Percentiles rank a stretch among this genome's conserved stretches.
These are phyloP conservation scores for grape (Vitis vinifera) DNA, from an alignment of 164 flowering plant species.

Conservation along the genomic window DNA sequence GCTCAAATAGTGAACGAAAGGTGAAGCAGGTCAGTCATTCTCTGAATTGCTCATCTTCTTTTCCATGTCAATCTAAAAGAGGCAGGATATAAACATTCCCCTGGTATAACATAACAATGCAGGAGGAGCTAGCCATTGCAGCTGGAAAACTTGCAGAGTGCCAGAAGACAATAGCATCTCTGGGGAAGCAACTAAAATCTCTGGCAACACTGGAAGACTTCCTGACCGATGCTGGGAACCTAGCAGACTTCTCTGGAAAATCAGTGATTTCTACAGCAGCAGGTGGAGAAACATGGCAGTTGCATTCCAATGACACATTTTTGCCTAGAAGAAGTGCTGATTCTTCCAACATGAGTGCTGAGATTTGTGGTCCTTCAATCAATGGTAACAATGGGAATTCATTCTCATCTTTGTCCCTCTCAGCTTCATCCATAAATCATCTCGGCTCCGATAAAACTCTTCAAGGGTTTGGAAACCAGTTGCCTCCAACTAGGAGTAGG, in stretches of 20 bases:
- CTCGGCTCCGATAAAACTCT: slow-evolving; percentile 44
- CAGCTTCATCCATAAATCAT: slow-evolving; percentile 39
- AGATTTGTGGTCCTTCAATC: slow-evolving; percentile 19
- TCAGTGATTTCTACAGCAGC: slow-evolving; percentile 19
- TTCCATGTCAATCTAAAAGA: not conserved
- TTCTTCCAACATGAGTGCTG: slow-evolving; percentile 15
- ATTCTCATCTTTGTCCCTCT: slow-evolving; percentile 43
- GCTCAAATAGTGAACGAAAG: slow-evolving; percentile 46
- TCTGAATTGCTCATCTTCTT: not conserved
- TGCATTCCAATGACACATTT: slow-evolving; percentile 36
- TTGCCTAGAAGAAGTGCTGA: slow-evolving; percentile 27
- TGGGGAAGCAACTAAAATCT: slow-evolving; percentile 75
- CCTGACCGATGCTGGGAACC: slow-evolving; percentile 52
- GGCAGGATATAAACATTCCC: no score
- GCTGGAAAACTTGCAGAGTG: slow-evolving; percentile 91
- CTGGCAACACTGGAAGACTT: slow-evolving; percentile 86
- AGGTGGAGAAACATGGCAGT: slow-evolving; percentile 35
- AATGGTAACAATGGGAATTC: slow-evolving; percentile 32
- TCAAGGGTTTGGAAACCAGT: slow-evolving; percentile 62
- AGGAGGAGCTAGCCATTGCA: slow-evolving; percentile 81
- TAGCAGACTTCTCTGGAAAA: slow-evolving; percentile 39
- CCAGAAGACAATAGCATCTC: slow-evolving; percentile 87
- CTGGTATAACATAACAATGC: slow-evolving; percentile 10
- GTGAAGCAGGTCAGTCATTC: slow-evolving; percentile 55
- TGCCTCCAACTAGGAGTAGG: slow-evolving; percentile 41